Conservation (phyloP, 257 asterid species). For the Ligustrum vulgare region DNA sequence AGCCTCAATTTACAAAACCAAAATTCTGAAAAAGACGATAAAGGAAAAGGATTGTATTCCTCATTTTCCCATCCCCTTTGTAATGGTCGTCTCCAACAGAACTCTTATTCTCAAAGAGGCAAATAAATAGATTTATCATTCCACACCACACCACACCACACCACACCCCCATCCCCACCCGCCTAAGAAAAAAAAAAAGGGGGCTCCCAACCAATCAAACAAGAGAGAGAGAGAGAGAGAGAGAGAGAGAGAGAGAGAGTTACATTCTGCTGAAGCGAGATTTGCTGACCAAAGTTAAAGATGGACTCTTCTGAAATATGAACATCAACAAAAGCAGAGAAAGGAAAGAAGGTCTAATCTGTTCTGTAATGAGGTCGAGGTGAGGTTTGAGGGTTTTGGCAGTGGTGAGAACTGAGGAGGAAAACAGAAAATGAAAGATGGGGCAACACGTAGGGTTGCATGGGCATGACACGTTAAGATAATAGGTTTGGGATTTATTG, state of each 20-base stretch:
- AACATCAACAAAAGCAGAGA: neutral
- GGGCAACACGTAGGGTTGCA: neutral
- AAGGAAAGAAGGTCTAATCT: neutral
- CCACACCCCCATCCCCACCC: no score
- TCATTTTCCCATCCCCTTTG: no score
- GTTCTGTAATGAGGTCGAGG: neutral
- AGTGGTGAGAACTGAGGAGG: neutral
- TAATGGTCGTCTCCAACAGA: no score
- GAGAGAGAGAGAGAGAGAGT: neutral
- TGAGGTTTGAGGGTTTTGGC: neutral
- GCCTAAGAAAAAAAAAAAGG: no score
- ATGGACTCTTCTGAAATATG: neutral
- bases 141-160: no score
- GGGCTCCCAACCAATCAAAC: no score
- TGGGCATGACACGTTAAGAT: neutral
- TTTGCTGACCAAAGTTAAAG: neutral
- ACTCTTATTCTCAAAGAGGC: no score
- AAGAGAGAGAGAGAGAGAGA: no score
- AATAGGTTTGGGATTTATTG: neutral
- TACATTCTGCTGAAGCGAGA: neutral
- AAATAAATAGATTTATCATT: no score
- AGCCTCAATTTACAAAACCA: no score
- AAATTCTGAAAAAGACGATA: no score
- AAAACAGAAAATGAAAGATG: neutral
- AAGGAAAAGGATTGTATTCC: no score